These are phyloP conservation scores for Ophiostoma triangulosporum DNA, from an alignment of 2,329 filamentous ascomycete genomes.

Conservation along the genomic window DNA sequence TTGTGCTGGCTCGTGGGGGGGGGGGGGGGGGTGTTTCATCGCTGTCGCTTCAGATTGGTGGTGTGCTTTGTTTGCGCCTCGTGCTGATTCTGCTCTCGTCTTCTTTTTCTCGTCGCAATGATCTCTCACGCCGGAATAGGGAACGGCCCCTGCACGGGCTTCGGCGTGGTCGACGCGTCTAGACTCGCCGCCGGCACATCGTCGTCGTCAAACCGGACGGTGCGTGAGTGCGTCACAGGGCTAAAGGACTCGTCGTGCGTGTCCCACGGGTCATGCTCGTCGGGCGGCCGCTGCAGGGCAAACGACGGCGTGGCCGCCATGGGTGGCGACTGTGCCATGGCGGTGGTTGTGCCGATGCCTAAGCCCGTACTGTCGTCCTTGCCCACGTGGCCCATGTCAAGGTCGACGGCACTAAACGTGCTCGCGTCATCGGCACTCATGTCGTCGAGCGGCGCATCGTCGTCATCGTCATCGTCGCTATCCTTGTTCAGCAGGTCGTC, in stretches of 20 bases:
- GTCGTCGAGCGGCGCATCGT: neutral
- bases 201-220: neutral
- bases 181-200: neutral
- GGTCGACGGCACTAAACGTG: constrained; percentile 5
- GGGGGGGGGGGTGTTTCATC: no score
- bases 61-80: neutral
- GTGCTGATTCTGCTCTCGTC: constrained; percentile 1
- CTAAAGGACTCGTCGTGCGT: constrained; percentile 1
- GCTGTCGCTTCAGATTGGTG: no score
- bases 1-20: no score
- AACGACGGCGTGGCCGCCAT: neutral
- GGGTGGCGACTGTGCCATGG: neutral
- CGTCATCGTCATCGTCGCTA: neutral
- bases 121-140: neutral
- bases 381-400: constrained; percentile 1
- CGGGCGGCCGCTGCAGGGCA: neutral
- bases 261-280: neutral
- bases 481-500: neutral
- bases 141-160: neutral
- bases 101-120: neutral
- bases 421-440: constrained; percentile 3
- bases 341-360: neutral
- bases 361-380: neutral
- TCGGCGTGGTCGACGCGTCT: neutral
- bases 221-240: neutral